Evolutionary conservation across 768 basidiomycete species (phyloP), one percentile per base, ranked within the genome.

Genomic region (Psilocybe subaeruginosa): DNA sequence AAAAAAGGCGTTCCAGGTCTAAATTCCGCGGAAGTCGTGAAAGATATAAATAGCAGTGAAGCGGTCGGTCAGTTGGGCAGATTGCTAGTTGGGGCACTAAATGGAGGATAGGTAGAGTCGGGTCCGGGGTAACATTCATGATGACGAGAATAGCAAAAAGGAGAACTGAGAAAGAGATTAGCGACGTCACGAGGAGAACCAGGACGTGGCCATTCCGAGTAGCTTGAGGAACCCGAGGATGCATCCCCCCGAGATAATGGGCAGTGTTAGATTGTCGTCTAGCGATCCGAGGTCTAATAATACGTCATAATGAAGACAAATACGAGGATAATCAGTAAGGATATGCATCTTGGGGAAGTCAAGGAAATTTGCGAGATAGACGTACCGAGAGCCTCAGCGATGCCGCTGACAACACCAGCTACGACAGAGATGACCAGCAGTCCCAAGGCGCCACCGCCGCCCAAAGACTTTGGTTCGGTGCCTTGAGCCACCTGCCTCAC

Each of bases 191-290:
- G 55, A 57, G 11, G 46, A 54, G 31, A 72, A 39, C 66, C 70
- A 71, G 7, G 75, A 72, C 14, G 72, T 66, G 14, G 74, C 71
- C 33, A 73, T 61, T n/a, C 76, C 73, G 16, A 78, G 61, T 19
- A 79, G 59, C 63, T 79, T 81, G 56, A 82, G 65, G 67, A 82
- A 80, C 8, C 75, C 80, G 16, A 76, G 67, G 41, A 82, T 72
- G 54, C 79, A 83, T 16, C 86, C 91, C 2, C 95, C 95, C 5
- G 93, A 88, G 58, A 96, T 85, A 69, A 97, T 87, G 3, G 95
- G 95, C 27, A 97, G 76, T 7, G 93, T 96, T 27, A 97, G 73
- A 71, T 97, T 97, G 70, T 97, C 95, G 68, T 97, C 95, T 41
- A 94, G 71, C 0, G 82, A 84, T 16, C 93, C 93, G 2, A 97